These are phyloP conservation scores for Piromyces sp. DNA, from an alignment of 192 early-diverging fungal species.

Conservation along the genomic window DNA sequence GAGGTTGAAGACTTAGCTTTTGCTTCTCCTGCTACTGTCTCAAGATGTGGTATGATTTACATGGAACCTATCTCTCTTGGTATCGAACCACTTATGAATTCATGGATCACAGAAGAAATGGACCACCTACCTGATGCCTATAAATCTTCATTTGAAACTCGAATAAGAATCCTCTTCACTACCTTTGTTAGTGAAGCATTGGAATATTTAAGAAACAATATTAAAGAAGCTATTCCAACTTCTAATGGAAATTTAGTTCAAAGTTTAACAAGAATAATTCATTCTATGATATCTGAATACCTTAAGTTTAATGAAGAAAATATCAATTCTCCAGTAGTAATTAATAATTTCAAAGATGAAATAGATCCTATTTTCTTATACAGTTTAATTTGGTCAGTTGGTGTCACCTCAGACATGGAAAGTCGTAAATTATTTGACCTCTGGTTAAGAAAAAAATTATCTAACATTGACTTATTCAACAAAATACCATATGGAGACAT, in stretches of 20 bases:
- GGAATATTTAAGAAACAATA: slow-evolving; percentile 14
- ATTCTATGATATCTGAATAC: slow-evolving; percentile 22
- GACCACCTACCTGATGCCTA: slow-evolving; percentile 21
- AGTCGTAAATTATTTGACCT: slow-evolving; percentile 32
- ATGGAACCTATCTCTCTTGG: slow-evolving; percentile 37
- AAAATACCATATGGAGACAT: neutral
- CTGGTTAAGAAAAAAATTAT: slow-evolving; percentile 4
- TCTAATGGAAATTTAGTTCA: slow-evolving; percentile 32
- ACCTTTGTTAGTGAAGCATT: neutral
- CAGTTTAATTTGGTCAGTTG: slow-evolving; percentile 34
- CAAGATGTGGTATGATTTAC: slow-evolving; percentile 43
- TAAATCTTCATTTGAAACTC: slow-evolving; percentile 31
- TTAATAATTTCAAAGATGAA: slow-evolving; percentile 16
- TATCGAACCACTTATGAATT: slow-evolving; percentile 21
- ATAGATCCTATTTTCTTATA: slow-evolving; percentile 32
- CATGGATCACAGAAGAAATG: slow-evolving; percentile 16
- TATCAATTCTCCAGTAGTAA: slow-evolving; percentile 13
- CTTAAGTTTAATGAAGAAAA: slow-evolving; percentile 5
- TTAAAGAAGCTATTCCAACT: slow-evolving; percentile 15
- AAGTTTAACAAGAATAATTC: slow-evolving; percentile 21
- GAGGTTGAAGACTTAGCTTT: slow-evolving; percentile 43
- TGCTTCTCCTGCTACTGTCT: slow-evolving; percentile 41
- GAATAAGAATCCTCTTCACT: neutral
- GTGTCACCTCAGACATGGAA: slow-evolving; percentile 33
- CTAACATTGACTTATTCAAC: neutral